These are phyloP conservation scores for Trametes elegans DNA, from an alignment of 768 basidiomycete genomes.

Conservation along the genomic window DNA sequence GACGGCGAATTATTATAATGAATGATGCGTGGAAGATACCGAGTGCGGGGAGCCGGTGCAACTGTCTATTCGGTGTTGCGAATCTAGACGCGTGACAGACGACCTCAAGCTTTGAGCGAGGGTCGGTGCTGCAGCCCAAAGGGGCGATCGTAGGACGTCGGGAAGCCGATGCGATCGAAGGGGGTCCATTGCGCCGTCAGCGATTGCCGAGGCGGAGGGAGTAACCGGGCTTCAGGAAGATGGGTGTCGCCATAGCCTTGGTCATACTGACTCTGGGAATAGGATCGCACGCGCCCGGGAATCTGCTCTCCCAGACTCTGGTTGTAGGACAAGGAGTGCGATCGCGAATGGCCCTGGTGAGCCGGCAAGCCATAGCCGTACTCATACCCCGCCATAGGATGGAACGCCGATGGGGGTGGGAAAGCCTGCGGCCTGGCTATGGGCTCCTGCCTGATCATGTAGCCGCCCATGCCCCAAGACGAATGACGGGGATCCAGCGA, in stretches of 20 bases:
- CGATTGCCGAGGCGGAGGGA: conserved; percentile 36
- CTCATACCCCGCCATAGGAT: conserved; percentile 19
- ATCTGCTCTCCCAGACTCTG: conserved; percentile 44
- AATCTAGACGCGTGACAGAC: conserved; percentile 16
- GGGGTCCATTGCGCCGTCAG: conserved; percentile 42
- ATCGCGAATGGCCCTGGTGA: conserved; percentile 46
- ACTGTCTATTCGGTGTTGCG: conserved; percentile 28
- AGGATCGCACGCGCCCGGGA: conserved; percentile 54
- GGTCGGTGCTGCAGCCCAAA: conserved; percentile 23
- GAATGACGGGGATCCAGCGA: conserved; percentile 33
- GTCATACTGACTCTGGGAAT: conserved; percentile 58
- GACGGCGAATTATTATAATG: conserved; percentile 27
- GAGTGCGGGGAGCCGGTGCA: conserved; percentile 16
- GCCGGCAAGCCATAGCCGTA: conserved; percentile 25
- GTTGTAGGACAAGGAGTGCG: conserved; percentile 55
- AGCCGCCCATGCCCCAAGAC: conserved; percentile 27
- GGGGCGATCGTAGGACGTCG: conserved; percentile 26
- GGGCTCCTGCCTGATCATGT: conserved; percentile 19
- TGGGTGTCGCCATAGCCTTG: conserved; percentile 47
- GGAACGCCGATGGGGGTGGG: conserved; percentile 11
- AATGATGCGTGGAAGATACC: conserved; percentile 20
- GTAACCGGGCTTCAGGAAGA: conserved; percentile 42
- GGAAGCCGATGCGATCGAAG: conserved; percentile 32
- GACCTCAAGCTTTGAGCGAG: conserved; percentile 27
- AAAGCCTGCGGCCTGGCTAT: conserved; percentile 1